Percentiles rank a stretch among this genome's conserved stretches.
Evolutionary conservation across 2,329 filamentous ascomycete species (phyloP).

Genomic region (Aplosporella prunicola): DNA sequence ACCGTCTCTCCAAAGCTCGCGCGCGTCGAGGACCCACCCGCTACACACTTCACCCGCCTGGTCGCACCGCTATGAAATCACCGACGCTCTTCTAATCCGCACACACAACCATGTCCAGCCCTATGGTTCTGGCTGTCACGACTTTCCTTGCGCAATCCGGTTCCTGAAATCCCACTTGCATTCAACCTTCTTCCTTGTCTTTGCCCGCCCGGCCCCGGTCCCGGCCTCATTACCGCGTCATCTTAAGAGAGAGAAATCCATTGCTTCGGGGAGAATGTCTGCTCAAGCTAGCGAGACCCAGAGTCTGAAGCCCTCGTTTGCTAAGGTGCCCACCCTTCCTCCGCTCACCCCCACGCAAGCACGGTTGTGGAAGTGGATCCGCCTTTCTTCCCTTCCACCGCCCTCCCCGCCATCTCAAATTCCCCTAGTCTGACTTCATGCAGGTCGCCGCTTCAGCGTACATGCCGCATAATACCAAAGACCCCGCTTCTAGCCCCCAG

Average conservation of each 20-base stretch:
- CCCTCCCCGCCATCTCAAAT: not conserved
- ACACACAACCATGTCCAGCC: constrained; percentile 41
- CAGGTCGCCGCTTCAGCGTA: constrained; percentile 34
- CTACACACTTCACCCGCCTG: constrained; percentile 14
- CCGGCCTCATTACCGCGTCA: too few species aligned
- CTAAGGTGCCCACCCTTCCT: too few species aligned
- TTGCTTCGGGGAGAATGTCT: constrained; percentile 11
- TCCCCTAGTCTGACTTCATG: not conserved
- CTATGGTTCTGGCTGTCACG: constrained; percentile 35
- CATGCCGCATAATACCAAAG: constrained; percentile 22
- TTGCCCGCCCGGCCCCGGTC: constrained; percentile 3
- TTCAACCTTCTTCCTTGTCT: constrained; percentile 12
- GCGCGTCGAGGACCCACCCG: constrained; percentile 10
- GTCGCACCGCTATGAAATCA: constrained; percentile 10
- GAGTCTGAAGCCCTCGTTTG: constrained; percentile 55
- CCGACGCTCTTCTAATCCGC: constrained; percentile 14
- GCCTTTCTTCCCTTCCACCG: not conserved
- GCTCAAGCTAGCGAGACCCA: constrained; percentile 9
- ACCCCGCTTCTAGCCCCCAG: constrained; percentile 18
- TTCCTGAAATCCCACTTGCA: constrained; percentile 27
- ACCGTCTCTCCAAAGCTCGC: constrained; percentile 11
- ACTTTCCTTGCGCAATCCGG: constrained; percentile 45
- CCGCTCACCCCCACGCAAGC: too few species aligned
- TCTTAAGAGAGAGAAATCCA: too few species aligned
- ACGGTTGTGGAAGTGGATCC: too few species aligned